A percentile compares a stretch with the other conserved stretches of the same genome.
Evolutionary conservation across 176 grass and related monocot genomes (phyloP).

Genomic region (Stipa capillata): DNA sequence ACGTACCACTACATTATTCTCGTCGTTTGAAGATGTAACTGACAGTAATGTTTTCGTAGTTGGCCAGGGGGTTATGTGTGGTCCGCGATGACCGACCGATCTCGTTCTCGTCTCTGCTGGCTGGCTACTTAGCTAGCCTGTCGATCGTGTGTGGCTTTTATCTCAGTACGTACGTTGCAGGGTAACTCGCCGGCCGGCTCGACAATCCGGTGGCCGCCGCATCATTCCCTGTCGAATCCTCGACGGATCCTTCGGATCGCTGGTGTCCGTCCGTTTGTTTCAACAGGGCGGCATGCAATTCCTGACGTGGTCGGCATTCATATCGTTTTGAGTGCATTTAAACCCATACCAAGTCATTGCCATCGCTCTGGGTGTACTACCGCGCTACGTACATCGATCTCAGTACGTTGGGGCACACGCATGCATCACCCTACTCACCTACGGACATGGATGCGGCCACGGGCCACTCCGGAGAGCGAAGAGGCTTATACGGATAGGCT

Average conservation of each 20-base stretch:
- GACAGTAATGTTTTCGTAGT: no score
- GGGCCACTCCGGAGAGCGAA: no score
- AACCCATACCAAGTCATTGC: not conserved
- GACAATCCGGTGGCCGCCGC: not conserved
- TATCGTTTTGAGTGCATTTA: not conserved
- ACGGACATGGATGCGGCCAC: no score
- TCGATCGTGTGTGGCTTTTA: not conserved
- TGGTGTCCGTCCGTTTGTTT: not conserved
- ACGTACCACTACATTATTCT: not conserved
- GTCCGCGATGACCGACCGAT: not conserved
- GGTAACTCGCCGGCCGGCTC: not conserved
- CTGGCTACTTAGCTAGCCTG: not conserved
- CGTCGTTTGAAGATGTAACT: not conserved
- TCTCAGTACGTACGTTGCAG: not conserved
- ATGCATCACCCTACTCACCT: no score
- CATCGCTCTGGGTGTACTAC: no score
- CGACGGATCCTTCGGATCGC: not conserved
- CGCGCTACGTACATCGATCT: not conserved
- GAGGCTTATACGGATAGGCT: no score
- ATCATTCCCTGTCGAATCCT: not conserved
- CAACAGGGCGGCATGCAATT: not conserved
- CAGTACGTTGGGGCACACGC: no score
- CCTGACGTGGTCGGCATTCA: not conserved
- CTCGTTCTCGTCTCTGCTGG: no score
- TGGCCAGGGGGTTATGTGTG: not conserved